Evolutionary conservation across 2,329 filamentous ascomycete species (phyloP), one percentile per base, ranked within the genome.

Genomic region (Hypomyces perniciosus): DNA sequence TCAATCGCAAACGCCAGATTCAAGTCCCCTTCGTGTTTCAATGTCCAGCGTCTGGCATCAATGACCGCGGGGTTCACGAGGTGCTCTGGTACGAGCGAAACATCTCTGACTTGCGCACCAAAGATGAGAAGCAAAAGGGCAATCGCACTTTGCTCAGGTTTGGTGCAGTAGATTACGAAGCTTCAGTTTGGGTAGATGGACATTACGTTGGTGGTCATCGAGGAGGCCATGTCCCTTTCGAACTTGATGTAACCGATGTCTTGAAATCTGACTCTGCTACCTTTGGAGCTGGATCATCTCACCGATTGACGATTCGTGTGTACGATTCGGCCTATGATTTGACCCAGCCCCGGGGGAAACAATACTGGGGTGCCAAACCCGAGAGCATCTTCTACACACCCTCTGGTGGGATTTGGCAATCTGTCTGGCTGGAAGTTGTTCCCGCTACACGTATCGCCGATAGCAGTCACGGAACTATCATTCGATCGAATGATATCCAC

Each of bases 21-120:
- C 70, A 75, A 34, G 81, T 86, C 0, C 83, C 83, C 0, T 87
- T 78, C 56, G 82, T 80, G 2, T 86, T 85, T 59, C 84, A 86
- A 61, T 75, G 77, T 5, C 76, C 77, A 0, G 82, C 82, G 0
- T 85, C 82, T 0, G 81, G 81, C 2, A 79, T 86, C 56, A 72
- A 78, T 53, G 76, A 84, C 33, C 75, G 75, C 48, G 79, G 76
- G 45, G 80, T 81, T 2, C 84, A 86, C 60, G 81, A 86, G 62
- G 78, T 86, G 4, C 62, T 86, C 7, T 86, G 83, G 83, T 86
- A 86, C 58, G 78, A 85, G 64, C 73, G 78, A 6, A 56, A 47
- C 13, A 69, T 84, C 46, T 57, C 58, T 1, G 80, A 84, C 56
- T 66, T 77, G 45, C 75, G 80, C 37, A 68, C 63, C 1, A 54